Percentiles rank a stretch among this genome's conserved stretches.
Evolutionary conservation across 108 stramenopile genomes (phyloP).

Genomic region (Aurantiochytrium sp.): DNA sequence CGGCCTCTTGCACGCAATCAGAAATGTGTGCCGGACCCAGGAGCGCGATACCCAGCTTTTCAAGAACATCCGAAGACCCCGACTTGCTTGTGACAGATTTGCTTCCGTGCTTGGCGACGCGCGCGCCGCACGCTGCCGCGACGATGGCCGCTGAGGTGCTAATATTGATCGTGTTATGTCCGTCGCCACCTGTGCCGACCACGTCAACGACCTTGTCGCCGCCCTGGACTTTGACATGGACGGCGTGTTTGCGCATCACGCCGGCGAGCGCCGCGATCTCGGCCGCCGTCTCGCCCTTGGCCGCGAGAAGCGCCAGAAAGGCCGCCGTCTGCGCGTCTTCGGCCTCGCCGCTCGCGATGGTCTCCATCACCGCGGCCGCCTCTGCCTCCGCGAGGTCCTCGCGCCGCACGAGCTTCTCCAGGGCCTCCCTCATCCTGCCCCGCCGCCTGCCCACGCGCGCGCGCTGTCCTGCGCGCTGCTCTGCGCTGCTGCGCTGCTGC

Average conservation of each 20-base stretch:
- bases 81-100: constrained; percentile 78
- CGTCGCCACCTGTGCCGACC: constrained; percentile 98
- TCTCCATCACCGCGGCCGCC: background rate
- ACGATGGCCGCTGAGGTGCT: constrained; percentile 83
- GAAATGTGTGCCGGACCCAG: constrained; percentile 72
- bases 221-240: constrained; percentile 40
- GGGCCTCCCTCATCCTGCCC: background rate
- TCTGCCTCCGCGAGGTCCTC: background rate
- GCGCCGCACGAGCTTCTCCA: constrained; percentile 4
- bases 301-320: constrained; percentile 74
- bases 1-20: constrained; percentile 70
- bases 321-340: constrained; percentile 38
- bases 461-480: too few relatives aligned
- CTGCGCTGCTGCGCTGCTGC: too few relatives aligned
- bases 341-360: constrained; percentile 7
- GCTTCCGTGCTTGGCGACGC: constrained; percentile 92
- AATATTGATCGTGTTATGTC: constrained; percentile 96
- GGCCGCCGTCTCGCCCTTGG: constrained; percentile 76
- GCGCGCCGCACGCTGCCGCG: constrained; percentile 87
- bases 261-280: constrained; percentile 92
- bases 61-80: constrained; percentile 89
- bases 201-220: constrained; percentile 80
- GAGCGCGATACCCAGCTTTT: constrained; percentile 85
- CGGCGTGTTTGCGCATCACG: constrained; percentile 79
- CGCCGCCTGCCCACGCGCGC: too few relatives aligned